Evolutionary conservation across 2,329 filamentous ascomycete species (phyloP).

Genomic region (Elsinoe fawcettii): DNA sequence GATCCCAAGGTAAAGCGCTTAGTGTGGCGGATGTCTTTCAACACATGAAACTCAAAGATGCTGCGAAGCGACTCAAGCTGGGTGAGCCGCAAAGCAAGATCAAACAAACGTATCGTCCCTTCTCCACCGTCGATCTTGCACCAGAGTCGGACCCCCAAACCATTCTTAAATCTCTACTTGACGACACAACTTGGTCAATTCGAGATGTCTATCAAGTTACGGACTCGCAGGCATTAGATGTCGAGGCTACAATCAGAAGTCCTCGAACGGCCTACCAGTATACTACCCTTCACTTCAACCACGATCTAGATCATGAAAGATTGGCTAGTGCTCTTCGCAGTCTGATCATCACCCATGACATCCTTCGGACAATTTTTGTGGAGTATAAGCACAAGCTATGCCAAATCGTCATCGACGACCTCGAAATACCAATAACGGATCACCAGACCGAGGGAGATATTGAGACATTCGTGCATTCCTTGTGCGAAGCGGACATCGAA

Average conservation of each 20-base stretch:
- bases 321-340: slow-evolving; percentile 46
- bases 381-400: slow-evolving; percentile 36
- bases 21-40: slow-evolving; percentile 51
- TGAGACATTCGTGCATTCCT: not conserved
- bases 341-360: slow-evolving; percentile 45
- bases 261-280: slow-evolving; percentile 58
- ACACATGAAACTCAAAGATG: slow-evolving; percentile 40
- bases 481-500: slow-evolving; percentile 17
- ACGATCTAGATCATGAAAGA: slow-evolving; percentile 40
- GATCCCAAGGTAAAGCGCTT: slow-evolving; percentile 42
- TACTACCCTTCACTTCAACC: slow-evolving; percentile 55
- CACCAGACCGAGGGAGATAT: slow-evolving; percentile 17
- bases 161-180: slow-evolving; percentile 46
- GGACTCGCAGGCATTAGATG: slow-evolving; percentile 26
- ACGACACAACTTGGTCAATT: slow-evolving; percentile 32
- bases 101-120: not conserved
- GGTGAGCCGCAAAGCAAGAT: not conserved
- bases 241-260: slow-evolving; percentile 49
- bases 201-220: slow-evolving; percentile 24
- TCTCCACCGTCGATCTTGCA: slow-evolving; percentile 27
- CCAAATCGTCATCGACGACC: slow-evolving; percentile 35
- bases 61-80: slow-evolving; percentile 38
- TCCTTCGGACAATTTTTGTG: slow-evolving; percentile 49
- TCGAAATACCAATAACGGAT: slow-evolving; percentile 28
- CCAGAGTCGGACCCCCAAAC: slow-evolving; percentile 38